Evolutionary conservation across 2,329 filamentous ascomycete species (phyloP).

Genomic region (Aaosphaeria arxii): DNA sequence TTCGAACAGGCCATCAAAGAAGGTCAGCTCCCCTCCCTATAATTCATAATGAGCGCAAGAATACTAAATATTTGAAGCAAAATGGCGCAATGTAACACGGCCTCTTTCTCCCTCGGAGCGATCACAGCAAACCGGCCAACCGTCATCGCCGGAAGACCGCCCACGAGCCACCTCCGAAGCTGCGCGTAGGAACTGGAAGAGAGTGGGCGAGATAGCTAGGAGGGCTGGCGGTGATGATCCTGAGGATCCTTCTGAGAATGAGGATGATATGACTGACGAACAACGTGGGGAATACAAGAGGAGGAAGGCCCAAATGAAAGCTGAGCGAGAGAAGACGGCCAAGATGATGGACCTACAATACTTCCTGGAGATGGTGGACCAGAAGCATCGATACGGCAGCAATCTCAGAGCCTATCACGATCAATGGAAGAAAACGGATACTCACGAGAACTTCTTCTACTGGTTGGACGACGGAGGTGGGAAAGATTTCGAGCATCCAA

Average conservation of each 20-base stretch:
- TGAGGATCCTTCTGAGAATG: conserved; percentile 48
- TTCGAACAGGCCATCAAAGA: conserved; percentile 49
- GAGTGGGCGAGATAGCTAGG: conserved; percentile 66
- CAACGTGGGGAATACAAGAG: conserved; percentile 30
- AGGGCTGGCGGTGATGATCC: conserved; percentile 68
- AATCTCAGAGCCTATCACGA: conserved; percentile 80
- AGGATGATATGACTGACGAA: conserved; percentile 34
- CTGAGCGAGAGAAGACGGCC: conserved; percentile 61
- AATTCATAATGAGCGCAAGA: conserved; percentile 3
- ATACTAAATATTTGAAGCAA: conserved; percentile 41
- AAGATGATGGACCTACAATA: conserved; percentile 84
- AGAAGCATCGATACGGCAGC: conserved; percentile 83
- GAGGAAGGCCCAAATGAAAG: conserved; percentile 50
- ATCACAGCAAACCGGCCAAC: conserved; percentile 10
- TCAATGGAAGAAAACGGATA: conserved; percentile 75
- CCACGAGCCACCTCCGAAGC: conserved; percentile 31
- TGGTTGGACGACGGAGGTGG: conserved; percentile 87
- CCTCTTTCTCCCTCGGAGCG: conserved; percentile 42
- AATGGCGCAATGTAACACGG: conserved; percentile 52
- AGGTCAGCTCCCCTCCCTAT: conserved; percentile 25
- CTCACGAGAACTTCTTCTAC: conserved; percentile 87
- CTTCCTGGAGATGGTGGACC: conserved; percentile 80
- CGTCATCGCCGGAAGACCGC: conserved; percentile 19
- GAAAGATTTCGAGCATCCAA: conserved; percentile 63
- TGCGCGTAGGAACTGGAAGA: conserved; percentile 72